Base-by-base conservation (phyloP, 2,329 filamentous ascomycete species). In the Pestalotiopsis sp. region DNA sequence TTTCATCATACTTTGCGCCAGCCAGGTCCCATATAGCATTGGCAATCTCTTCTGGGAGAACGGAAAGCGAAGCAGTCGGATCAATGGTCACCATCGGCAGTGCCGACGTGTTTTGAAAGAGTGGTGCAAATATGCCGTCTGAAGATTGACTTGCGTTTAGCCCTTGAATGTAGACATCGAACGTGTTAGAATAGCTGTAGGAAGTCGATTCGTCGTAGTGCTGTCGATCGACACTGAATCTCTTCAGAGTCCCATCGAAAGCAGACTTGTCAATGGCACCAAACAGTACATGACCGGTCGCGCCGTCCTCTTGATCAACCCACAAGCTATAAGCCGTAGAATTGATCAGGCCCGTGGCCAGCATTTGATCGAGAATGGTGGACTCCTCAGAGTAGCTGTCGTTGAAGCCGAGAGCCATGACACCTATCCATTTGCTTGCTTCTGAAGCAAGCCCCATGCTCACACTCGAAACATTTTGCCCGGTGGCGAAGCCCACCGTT, bases 241-340 rank as follows among this genome's bases (percentile, higher is more conserved):
- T 72, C 25, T 75, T 57, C 60, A 77, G 71, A 4, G 73, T 68
- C 45, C 74, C 72, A 6, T 73, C 69, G 70, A 73, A 78, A 23
- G 73, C 72, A 14, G 76, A 73, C 62, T 68, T 70, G 71, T 79
- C 78, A 69, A 79, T 65, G 59, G 77, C 78, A 23, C 78, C 78
- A 20, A 79, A 75, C 25, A 79, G 71, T n/a, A 79, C 64, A 23
- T 71, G 72, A 11, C 78, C 77, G 1, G 77, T 74, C 7, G 61
- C 65, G 9, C 72, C 78, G 7, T 74, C 65, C 17, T 72, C 68
- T 57, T 74, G 69, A 68, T 79, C 74, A 14, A 79, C 72, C 77
- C 77, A 79, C 68, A 79, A 74, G 69, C 77, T 78, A 69, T 77
- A 79, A 17, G 76, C 75, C 14, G 72, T 73, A 17, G 72, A 75